Evolutionary conservation across 352 stramenopile genomes (phyloP).

Genomic region (Pythium folliculosum): DNA sequence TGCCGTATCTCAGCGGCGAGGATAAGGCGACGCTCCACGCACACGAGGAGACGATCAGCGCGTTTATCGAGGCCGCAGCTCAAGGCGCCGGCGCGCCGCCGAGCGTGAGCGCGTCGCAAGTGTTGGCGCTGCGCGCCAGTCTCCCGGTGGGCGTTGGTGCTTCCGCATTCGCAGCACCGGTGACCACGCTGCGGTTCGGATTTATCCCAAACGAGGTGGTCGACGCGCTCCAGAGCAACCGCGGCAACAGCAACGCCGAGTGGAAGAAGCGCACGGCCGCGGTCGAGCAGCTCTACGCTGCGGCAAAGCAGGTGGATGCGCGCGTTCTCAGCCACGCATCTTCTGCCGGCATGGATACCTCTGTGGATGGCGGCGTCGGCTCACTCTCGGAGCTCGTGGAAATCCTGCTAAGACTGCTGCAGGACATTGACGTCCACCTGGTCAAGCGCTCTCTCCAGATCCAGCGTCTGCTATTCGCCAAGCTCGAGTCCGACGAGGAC

Average conservation of each 20-base stretch:
- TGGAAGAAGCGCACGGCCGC: slow-evolving; percentile 68
- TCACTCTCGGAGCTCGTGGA: slow-evolving; percentile 40
- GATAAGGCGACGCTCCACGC: slow-evolving; percentile 54
- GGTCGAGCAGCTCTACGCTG: slow-evolving; percentile 55
- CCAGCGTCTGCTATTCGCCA: slow-evolving; percentile 50
- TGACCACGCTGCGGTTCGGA: slow-evolving; percentile 38
- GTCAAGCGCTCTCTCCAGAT: slow-evolving; percentile 73
- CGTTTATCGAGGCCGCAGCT: slow-evolving; percentile 42
- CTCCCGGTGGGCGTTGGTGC: neutral
- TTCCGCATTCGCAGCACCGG: neutral
- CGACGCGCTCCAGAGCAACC: slow-evolving; percentile 32
- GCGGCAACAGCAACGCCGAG: slow-evolving; percentile 66
- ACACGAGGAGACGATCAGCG: slow-evolving; percentile 51
- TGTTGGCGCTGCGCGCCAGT: slow-evolving; percentile 23
- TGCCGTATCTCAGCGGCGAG: slow-evolving; percentile 62
- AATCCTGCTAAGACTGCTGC: slow-evolving; percentile 49
- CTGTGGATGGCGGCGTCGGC: neutral
- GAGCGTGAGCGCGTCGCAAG: slow-evolving; percentile 26
- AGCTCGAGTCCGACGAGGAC: slow-evolving; percentile 31
- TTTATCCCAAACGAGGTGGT: slow-evolving; percentile 50
- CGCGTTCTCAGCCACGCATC: neutral
- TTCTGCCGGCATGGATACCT: neutral
- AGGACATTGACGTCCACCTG: slow-evolving; percentile 66
- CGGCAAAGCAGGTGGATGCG: slow-evolving; percentile 38
- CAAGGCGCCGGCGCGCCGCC: neutral